Evolutionary conservation across 257 asterid species (phyloP).

Genomic region (Eustoma russellianum): DNA sequence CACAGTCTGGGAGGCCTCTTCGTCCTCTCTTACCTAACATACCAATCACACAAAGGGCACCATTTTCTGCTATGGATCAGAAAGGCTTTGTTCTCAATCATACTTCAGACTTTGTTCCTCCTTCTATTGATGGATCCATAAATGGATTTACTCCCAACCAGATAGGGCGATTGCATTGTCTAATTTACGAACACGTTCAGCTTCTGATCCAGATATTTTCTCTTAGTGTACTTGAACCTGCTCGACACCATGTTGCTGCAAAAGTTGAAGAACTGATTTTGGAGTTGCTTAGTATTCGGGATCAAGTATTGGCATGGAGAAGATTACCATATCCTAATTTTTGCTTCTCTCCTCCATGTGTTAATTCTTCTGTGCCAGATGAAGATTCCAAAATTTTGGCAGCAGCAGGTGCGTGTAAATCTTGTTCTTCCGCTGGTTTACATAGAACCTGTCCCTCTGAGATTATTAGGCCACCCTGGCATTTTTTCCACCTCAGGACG

Average conservation of each 20-base stretch:
- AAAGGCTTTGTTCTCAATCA: slow-evolving; percentile 26
- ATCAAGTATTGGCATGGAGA: slow-evolving; percentile 54
- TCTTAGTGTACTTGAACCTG: slow-evolving; percentile 71
- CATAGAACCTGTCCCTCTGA: slow-evolving; percentile 29
- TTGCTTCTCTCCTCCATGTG: slow-evolving; percentile 63
- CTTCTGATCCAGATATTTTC: slow-evolving; percentile 87
- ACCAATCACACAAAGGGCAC: slow-evolving; percentile 24
- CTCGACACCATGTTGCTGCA: slow-evolving; percentile 48
- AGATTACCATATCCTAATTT: slow-evolving; percentile 60
- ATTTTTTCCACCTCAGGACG: slow-evolving; percentile 24
- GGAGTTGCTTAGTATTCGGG: slow-evolving; percentile 45
- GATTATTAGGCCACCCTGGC: slow-evolving; percentile 20
- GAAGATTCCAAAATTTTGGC: slow-evolving; percentile 30
- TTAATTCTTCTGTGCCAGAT: slow-evolving; percentile 54
- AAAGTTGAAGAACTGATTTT: slow-evolving; percentile 54
- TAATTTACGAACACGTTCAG: slow-evolving; percentile 91
- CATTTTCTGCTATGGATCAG: slow-evolving; percentile 41
- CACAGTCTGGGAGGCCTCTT: slow-evolving; percentile 53
- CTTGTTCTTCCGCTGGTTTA: slow-evolving; percentile 16
- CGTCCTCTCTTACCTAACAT: slow-evolving; percentile 72
- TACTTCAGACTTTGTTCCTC: slow-evolving; percentile 29
- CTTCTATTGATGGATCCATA: slow-evolving; percentile 42
- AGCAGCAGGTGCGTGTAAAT: slow-evolving; percentile 21
- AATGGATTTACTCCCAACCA: slow-evolving; percentile 80
- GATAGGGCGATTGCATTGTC: slow-evolving; percentile 84